phyloP scores from a whole-genome alignment of 2,329 filamentous ascomycete species.

The Tolypocladium inflatum region DNA sequence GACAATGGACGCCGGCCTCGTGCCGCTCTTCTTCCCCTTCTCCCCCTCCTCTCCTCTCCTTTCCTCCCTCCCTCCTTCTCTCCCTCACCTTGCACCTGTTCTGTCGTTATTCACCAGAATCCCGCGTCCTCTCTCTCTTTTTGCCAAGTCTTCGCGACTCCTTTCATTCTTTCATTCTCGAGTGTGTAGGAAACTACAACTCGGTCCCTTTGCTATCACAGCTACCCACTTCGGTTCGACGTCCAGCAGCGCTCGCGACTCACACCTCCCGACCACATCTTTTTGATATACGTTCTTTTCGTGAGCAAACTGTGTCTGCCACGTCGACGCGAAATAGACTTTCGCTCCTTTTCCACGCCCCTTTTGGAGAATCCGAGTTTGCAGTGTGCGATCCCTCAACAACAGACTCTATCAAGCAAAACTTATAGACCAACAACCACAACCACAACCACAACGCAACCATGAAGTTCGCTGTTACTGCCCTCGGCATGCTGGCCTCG shows the following conservation, averaged over 20 bases:
- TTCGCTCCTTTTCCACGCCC: conserved; percentile 12
- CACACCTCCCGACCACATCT: neutral
- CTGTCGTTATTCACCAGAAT: conserved; percentile 11
- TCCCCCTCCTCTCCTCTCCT: neutral
- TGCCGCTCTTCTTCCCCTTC: neutral
- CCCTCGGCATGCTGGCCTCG: conserved; percentile 34
- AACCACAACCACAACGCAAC: conserved; percentile 17
- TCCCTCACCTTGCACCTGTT: conserved; percentile 7
- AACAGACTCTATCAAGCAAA: neutral
- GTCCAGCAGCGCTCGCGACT: neutral
- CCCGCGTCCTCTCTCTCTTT: neutral
- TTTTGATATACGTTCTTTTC: conserved; percentile 15
- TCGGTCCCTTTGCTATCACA: neutral
- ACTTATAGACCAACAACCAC: conserved; percentile 5
- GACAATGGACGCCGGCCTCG: neutral
- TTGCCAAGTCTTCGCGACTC: conserved; percentile 1
- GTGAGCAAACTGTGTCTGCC: conserved; percentile 22
- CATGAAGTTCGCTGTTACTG: conserved; percentile 37
- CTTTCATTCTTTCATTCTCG: neutral
- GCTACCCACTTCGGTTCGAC: conserved; percentile 1
- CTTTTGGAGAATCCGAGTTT: conserved; percentile 2
- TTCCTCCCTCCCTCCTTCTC: conserved; percentile 4
- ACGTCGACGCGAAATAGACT: conserved; percentile 21
- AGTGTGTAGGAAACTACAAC: neutral
- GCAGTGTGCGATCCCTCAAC: neutral